A percentile compares a stretch with the other conserved stretches of the same genome.
phyloP scores from a whole-genome alignment of 2,329 filamentous ascomycete species.

The Aspergillus carbonarius region DNA sequence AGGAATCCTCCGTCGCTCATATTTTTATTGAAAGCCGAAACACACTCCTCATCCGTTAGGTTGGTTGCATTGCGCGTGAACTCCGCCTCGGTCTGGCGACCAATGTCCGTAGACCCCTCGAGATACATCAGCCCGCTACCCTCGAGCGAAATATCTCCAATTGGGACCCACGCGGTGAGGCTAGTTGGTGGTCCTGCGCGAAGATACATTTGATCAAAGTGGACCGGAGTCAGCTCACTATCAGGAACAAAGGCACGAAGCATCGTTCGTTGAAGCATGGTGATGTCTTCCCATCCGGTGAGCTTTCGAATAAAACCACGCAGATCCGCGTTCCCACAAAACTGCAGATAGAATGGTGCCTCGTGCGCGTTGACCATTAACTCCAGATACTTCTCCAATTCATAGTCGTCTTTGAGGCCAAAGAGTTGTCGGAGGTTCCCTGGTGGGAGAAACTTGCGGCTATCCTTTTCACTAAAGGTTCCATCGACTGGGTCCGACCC shows the following conservation, averaged over 20 bases:
- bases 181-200: slow-evolving; percentile 29
- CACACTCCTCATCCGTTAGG: slow-evolving; percentile 2
- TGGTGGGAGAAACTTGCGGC: slow-evolving; percentile 34
- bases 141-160: slow-evolving; percentile 35
- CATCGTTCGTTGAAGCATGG: slow-evolving; percentile 29
- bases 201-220: slow-evolving; percentile 43
- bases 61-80: not conserved
- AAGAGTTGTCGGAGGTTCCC: slow-evolving; percentile 35
- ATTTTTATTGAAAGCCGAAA: slow-evolving; percentile 23
- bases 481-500: slow-evolving; percentile 38
- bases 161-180: slow-evolving; percentile 27
- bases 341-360: not conserved
- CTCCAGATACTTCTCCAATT: slow-evolving; percentile 10
- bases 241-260: slow-evolving; percentile 35
- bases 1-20: slow-evolving; percentile 21
- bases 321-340: not conserved
- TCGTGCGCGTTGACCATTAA: not conserved
- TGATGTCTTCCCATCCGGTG: slow-evolving; percentile 32
- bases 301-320: slow-evolving; percentile 10
- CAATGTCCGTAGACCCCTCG: slow-evolving; percentile 3
- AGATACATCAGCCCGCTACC: slow-evolving; percentile 44
- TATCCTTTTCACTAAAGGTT: slow-evolving; percentile 37
- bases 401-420: slow-evolving; percentile 37
- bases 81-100: not conserved
- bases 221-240: slow-evolving; percentile 32